Base-by-base conservation (phyloP, 768 basidiomycete genomes). In the Rossbeevera mucosa region DNA sequence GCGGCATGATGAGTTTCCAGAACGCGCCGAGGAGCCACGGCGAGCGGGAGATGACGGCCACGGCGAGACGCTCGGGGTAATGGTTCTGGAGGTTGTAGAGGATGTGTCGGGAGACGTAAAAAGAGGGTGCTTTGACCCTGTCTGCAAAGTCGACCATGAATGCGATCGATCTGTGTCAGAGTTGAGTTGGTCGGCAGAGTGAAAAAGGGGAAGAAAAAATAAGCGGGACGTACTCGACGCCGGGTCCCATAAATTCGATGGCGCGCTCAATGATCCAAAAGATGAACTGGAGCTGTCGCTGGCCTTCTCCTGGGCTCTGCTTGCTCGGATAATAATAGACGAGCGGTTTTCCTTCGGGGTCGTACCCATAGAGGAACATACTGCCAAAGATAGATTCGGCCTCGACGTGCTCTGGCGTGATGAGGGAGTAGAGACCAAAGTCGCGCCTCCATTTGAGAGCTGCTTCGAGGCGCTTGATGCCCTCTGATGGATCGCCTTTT, bases 321-420 rank as follows among this genome's bases (percentile, higher is more conserved):
- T 81, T 81, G 63, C 75, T 76, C 2, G 81, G 81, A 41, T 72
- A 72, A 74, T 91, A 77, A 68, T 92, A 91, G 33, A 84, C 69
- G 0, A 74, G 83, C 3, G 90, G 89, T 51, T 86, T 74, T 8
- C 85, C 78, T 21, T 68, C 68, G 7, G 70, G 68, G 66, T 93
- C 91, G 64, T 80, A 92, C 5, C 92, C 93, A 59, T 86, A 88
- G 16, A 84, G 55, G 44, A 93, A 72, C 64, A 83, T 77, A 70
- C 94, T 94, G 30, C 93, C 93, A 4, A 91, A 94, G 42, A 86
- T 69, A 1, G 82, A 84, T 72, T 94, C 92, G 16, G 83, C 81
- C 58, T 88, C 85, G 57, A 95, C 81, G 54, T 79, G 72, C 0
- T 78, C 75, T 3, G 85, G 67, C 1, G 78, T 81, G 62, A 91